Conservation (phyloP, 2,329 filamentous ascomycete genomes). For the Pseudogymnoascus pannorum region DNA sequence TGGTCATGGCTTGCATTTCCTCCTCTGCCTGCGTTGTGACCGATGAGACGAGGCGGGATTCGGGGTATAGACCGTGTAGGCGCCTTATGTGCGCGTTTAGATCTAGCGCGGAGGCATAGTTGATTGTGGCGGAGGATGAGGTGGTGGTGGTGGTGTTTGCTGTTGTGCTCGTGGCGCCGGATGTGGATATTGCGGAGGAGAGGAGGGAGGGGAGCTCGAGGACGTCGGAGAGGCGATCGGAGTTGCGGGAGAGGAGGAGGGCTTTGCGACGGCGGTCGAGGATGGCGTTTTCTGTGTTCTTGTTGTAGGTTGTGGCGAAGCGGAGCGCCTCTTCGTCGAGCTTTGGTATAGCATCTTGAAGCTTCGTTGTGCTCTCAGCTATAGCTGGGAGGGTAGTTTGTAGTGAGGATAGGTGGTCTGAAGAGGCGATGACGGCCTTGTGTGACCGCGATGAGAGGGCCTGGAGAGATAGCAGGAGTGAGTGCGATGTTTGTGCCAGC, state of each 20-base stretch:
- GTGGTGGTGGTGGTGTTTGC: conserved; percentile 39
- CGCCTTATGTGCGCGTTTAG: conserved; percentile 89
- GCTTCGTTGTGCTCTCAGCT: conserved; percentile 54
- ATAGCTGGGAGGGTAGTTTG: conserved; percentile 64
- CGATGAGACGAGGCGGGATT: conserved; percentile 65
- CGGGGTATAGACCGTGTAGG: conserved; percentile 72
- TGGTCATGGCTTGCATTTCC: conserved; percentile 82
- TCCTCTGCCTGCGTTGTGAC: conserved; percentile 73
- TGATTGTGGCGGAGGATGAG: conserved; percentile 43
- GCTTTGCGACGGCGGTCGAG: conserved; percentile 70
- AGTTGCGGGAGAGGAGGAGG: conserved; percentile 74
- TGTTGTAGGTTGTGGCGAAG: conserved; percentile 80
- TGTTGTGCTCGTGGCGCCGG: conserved; percentile 37
- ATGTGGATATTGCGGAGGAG: conserved; percentile 64
- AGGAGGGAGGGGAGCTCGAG: conserved; percentile 83
- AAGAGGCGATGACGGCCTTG: conserved; percentile 73
- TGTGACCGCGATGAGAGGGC: conserved; percentile 84
- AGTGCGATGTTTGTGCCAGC: conserved; percentile 74
- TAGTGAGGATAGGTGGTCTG: conserved; percentile 68
- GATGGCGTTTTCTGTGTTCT: conserved; percentile 58
- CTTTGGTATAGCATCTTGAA: conserved; percentile 66
- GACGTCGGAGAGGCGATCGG: conserved; percentile 82
- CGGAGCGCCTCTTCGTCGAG: conserved; percentile 70
- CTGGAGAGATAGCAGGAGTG: conserved; percentile 75
- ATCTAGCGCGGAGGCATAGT: conserved; percentile 84